Base-by-base conservation (phyloP, 208 protist species). In the Crithidia bombi region DNA sequence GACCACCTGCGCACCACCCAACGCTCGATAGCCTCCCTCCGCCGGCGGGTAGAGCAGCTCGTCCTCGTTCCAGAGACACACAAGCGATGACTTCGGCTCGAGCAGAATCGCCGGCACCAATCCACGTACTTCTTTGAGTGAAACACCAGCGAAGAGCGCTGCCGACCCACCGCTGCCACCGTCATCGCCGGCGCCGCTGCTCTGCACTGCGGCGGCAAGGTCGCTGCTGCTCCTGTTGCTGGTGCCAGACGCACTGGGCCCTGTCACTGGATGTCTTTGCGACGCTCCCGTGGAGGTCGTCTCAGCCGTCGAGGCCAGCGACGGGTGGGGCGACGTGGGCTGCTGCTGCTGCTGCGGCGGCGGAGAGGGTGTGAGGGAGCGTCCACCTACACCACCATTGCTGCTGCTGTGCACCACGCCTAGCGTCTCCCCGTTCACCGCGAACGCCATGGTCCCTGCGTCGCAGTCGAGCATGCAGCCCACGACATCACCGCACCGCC, bases 391-490 rank as follows among this genome's bases (percentile, higher is more conserved):
- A 39, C 65, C 69, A 44, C 33, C 26, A 28, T 83, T 26, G 21
- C 4, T 47, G 43, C 21, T 21, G 43, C 57, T 76, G 50, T 87
- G 81, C 44, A 77, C 25, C 46, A 76, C 70, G 35, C 71, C 62
- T 58, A 83, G 46, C 25, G 73, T 41, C 19, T 74, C 64, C 15
- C 91, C 93, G 66, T 97, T 97, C 39, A 97, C 64, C 41, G 76
- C 89, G 75, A 89, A 97, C 30, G 61, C 36, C 49, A 97, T 90
- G 0, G 76, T 86, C 14, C 80, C 78, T 4, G 73, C 74, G 54
- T 96, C 86, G 63, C 90, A 95, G 81, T 97, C 90, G 1, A 97
- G 69, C 57, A 91, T 58, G 52, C 93, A 97, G 12, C 93, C 93
- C 3, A 97, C 65, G 2, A 97, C 83, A 49, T 97, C 91, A 21